These are phyloP conservation scores for Talaromyces adpressus DNA, from an alignment of 495 filamentous ascomycete genomes.

Conservation along the genomic window DNA sequence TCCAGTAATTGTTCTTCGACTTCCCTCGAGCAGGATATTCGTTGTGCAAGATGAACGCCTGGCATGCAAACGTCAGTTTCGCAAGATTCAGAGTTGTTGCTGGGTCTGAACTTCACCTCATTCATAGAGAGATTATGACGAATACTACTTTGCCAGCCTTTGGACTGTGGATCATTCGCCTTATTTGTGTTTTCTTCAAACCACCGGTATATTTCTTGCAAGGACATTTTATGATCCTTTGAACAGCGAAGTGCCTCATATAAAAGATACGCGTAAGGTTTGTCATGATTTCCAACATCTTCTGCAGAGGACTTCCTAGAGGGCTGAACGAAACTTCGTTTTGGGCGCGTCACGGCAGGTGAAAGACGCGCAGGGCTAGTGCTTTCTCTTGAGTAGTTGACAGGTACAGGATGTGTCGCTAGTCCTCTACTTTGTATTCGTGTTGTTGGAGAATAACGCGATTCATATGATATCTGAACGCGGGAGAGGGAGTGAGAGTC, in stretches of 20 bases:
- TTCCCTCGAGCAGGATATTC: slow-evolving; percentile 43
- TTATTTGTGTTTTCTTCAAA: slow-evolving; percentile 78
- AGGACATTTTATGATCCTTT: slow-evolving; percentile 58
- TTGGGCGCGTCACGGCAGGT: neutral
- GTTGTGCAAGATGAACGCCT: slow-evolving; percentile 60
- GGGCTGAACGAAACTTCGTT: neutral
- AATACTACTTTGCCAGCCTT: slow-evolving; percentile 96
- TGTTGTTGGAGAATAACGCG: neutral
- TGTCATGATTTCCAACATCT: slow-evolving; percentile 34
- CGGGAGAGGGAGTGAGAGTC: neutral
- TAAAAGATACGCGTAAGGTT: slow-evolving; percentile 82
- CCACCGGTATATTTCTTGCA: slow-evolving; percentile 88
- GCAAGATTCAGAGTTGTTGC: slow-evolving; percentile 7
- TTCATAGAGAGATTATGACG: slow-evolving; percentile 98
- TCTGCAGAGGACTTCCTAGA: slow-evolving; percentile 10
- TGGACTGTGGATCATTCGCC: slow-evolving; percentile 50
- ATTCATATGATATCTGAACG: neutral
- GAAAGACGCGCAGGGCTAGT: neutral
- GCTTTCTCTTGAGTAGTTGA: neutral
- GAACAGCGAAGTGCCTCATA: slow-evolving; percentile 63
- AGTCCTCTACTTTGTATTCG: neutral
- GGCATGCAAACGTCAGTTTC: slow-evolving; percentile 12
- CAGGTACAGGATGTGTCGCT: neutral
- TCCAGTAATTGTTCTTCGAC: slow-evolving; percentile 57
- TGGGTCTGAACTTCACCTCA: slow-evolving; percentile 51